These are phyloP conservation scores for Astrothelium subdiscretum DNA, from an alignment of 495 filamentous ascomycete species.

Conservation along the genomic window DNA sequence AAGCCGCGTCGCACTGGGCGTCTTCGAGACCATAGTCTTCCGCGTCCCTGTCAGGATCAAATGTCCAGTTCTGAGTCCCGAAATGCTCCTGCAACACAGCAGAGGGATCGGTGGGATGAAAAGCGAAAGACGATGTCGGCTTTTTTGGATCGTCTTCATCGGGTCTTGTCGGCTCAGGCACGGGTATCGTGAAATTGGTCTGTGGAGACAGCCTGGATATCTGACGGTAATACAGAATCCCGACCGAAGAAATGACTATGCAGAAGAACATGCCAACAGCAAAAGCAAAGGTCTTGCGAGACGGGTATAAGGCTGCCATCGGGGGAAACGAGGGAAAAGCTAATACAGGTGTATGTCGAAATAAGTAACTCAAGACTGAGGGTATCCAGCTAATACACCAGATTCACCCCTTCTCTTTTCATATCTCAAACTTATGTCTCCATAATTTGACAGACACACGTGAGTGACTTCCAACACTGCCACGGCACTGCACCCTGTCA, in stretches of 20 bases:
- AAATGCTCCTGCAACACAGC: not conserved
- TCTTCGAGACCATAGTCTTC: slow-evolving; percentile 13
- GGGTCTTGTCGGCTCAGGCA: not conserved
- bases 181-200: not conserved
- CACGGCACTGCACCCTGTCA: too few relatives aligned
- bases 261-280: not conserved
- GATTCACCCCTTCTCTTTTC: too few relatives aligned
- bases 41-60: slow-evolving; percentile 7
- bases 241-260: not conserved
- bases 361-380: too few relatives aligned
- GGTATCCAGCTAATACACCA: too few relatives aligned
- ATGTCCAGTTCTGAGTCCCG: slow-evolving; percentile 9
- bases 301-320: not conserved
- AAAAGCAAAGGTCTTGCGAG: not conserved
- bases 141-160: not conserved
- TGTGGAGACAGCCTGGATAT: not conserved
- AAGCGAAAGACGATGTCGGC: not conserved
- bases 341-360: too few relatives aligned
- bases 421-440: too few relatives aligned
- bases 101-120: not conserved
- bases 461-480: too few relatives aligned
- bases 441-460: too few relatives aligned
- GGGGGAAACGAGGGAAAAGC: too few relatives aligned
- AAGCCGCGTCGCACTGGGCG: slow-evolving; percentile 16
- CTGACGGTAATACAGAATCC: not conserved